Percentiles rank a stretch among this genome's conserved stretches.
Evolutionary conservation across 2,329 filamentous ascomycete species (phyloP).

Genomic region (Paecilomyces fulvus): DNA sequence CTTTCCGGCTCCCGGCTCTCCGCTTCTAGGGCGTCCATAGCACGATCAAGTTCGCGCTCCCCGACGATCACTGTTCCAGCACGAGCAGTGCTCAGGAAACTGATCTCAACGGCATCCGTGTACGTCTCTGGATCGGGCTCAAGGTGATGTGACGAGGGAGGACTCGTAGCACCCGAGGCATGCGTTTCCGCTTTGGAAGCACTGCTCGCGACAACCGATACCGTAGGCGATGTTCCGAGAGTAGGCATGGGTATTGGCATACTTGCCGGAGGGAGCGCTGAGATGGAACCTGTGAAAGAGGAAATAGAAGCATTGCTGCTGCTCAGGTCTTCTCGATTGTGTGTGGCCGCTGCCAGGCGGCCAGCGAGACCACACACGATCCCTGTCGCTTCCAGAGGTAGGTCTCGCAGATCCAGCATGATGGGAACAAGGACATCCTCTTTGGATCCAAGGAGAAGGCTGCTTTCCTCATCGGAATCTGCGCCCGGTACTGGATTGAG

Average conservation of each 20-base stretch:
- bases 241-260: not conserved
- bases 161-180: not conserved
- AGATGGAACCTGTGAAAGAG: slow-evolving; percentile 3
- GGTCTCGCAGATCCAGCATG: slow-evolving; percentile 69
- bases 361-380: slow-evolving; percentile 93
- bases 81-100: slow-evolving; percentile 79
- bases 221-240: not conserved
- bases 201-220: not conserved
- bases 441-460: slow-evolving; percentile 67
- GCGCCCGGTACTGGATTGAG: slow-evolving; percentile 43
- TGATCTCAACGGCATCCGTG: slow-evolving; percentile 59
- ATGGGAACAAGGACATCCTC: slow-evolving; percentile 69
- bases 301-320: slow-evolving; percentile 12
- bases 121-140: slow-evolving; percentile 22
- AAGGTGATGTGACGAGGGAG: slow-evolving; percentile 16
- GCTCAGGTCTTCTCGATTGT: slow-evolving; percentile 31
- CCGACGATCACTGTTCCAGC: slow-evolving; percentile 84
- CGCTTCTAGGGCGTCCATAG: slow-evolving; percentile 57
- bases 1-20: slow-evolving; percentile 14
- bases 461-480: slow-evolving; percentile 39
- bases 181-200: slow-evolving; percentile 3
- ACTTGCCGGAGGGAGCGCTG: not conserved
- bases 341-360: slow-evolving; percentile 65
- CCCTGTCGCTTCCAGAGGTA: slow-evolving; percentile 82
- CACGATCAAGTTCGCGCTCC: slow-evolving; percentile 63